A percentile compares a stretch with the other conserved stretches of the same genome.
Evolutionary conservation across 768 basidiomycete species (phyloP).

Genomic region (Mycena pura): DNA sequence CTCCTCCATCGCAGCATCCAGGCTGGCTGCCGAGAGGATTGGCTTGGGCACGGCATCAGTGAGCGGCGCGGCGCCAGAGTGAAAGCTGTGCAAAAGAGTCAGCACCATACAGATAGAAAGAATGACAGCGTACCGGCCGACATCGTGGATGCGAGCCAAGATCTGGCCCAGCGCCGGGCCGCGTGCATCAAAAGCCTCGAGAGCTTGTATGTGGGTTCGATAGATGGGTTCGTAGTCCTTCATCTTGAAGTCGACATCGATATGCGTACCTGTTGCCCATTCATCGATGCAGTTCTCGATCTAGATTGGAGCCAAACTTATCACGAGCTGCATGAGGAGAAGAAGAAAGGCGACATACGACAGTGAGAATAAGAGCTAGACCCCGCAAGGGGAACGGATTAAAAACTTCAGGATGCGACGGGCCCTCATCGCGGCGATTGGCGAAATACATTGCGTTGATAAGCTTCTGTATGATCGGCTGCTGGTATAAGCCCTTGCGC

Average conservation of each 20-base stretch:
- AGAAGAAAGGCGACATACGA: conserved; percentile 8
- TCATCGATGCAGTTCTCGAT: conserved; percentile 25
- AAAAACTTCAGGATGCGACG: conserved; percentile 21
- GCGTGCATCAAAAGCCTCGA: neutral
- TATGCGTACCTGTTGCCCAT: conserved; percentile 19
- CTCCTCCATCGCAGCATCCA: neutral
- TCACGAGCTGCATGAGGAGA: neutral
- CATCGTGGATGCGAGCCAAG: neutral
- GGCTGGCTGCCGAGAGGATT: neutral
- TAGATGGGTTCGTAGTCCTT: conserved; percentile 21
- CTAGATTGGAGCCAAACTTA: too few relatives aligned
- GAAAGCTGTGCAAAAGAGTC: neutral
- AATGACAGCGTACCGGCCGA: neutral
- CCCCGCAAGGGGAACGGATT: conserved; percentile 20
- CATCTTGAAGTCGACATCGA: conserved; percentile 21
- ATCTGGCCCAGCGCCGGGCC: neutral
- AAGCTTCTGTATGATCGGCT: conserved; percentile 27
- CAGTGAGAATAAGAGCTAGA: conserved; percentile 3
- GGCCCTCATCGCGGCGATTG: conserved; percentile 29
- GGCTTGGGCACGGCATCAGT: neutral
- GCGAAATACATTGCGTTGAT: conserved; percentile 30
- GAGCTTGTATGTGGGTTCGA: neutral
- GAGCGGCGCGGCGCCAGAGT: neutral
- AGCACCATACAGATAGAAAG: neutral
- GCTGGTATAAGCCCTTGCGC: conserved; percentile 20